Percentiles rank a stretch among this genome's conserved stretches.
Conservation (phyloP, 306 rosid species). For the Quillaja saponaria region DNA sequence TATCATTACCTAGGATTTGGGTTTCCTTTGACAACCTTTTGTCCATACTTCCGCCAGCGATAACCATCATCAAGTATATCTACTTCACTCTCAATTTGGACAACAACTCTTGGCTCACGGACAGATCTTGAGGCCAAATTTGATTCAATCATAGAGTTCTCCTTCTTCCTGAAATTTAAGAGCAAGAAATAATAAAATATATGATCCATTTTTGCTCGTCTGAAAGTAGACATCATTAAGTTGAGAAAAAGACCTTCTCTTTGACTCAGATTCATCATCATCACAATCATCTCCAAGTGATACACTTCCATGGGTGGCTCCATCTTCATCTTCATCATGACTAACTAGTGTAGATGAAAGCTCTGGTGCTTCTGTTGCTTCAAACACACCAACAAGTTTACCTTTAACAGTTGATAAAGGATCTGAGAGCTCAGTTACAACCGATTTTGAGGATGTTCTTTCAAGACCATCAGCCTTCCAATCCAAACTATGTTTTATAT, state of each 20-base stretch:
- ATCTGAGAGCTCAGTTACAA: slow-evolving; percentile 57
- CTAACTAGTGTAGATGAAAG: slow-evolving; percentile 67
- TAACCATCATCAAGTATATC: slow-evolving; percentile 87
- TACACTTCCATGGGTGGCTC: slow-evolving; percentile 47
- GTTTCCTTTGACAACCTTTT: no score
- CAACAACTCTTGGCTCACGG: slow-evolving; percentile 82
- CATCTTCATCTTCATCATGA: slow-evolving; percentile 57
- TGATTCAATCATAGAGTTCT: slow-evolving; percentile 51
- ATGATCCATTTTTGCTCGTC: not conserved
- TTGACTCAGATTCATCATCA: slow-evolving; percentile 62
- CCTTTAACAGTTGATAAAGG: slow-evolving; percentile 47
- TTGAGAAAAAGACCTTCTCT: slow-evolving; percentile 58
- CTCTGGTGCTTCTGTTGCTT: slow-evolving; percentile 59
- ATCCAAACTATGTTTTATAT: slow-evolving; percentile 38
- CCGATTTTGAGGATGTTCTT: slow-evolving; percentile 63
- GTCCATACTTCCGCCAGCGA: no score
- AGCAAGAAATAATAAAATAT: slow-evolving; percentile 24
- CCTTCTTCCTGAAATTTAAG: slow-evolving; percentile 61
- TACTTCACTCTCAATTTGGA: slow-evolving; percentile 74
- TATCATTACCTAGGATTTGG: slow-evolving; percentile 58
- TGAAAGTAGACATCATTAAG: slow-evolving; percentile 12
- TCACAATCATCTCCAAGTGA: slow-evolving; percentile 52
- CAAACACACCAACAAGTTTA: slow-evolving; percentile 43
- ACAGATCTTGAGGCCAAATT: slow-evolving; percentile 52
- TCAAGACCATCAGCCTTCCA: slow-evolving; percentile 63